A percentile compares a stretch with the other conserved stretches of the same genome.
Evolutionary conservation across 2,329 filamentous ascomycete genomes (phyloP).

Genomic region (Phaeosphaeria sp.): DNA sequence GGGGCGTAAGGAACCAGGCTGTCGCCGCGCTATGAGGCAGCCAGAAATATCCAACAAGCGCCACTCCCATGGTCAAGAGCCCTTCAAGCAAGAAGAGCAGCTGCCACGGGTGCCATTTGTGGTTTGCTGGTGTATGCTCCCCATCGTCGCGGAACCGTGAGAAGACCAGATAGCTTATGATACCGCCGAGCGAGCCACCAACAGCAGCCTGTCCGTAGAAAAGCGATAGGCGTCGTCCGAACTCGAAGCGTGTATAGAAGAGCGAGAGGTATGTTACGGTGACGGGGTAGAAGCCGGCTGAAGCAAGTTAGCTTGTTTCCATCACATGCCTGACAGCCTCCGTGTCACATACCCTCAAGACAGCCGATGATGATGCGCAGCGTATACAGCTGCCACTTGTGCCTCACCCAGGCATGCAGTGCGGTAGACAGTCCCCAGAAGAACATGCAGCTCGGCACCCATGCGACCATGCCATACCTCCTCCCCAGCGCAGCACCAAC

Average conservation of each 20-base stretch:
- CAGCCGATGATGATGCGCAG: conserved; percentile 56
- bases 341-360: conserved; percentile 50
- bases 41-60: conserved; percentile 58
- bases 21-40: conserved; percentile 57
- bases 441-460: conserved; percentile 65
- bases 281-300: conserved; percentile 66
- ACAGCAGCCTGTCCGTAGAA: conserved; percentile 66
- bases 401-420: conserved; percentile 55
- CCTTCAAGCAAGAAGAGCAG: conserved; percentile 60
- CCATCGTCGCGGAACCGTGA: conserved; percentile 45
- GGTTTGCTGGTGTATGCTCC: conserved; percentile 8
- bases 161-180: conserved; percentile 60
- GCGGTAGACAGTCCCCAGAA: conserved; percentile 60
- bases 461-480: conserved; percentile 62
- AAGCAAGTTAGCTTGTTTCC: conserved; percentile 22
- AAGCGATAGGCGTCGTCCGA: conserved; percentile 60
- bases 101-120: conserved; percentile 58
- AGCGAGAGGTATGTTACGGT: conserved; percentile 65
- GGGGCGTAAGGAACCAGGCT: conserved; percentile 59
- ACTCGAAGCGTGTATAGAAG: conserved; percentile 66
- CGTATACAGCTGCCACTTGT: conserved; percentile 56
- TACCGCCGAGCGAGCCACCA: conserved; percentile 63
- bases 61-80: conserved; percentile 54
- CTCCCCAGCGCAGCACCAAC: conserved; percentile 64
- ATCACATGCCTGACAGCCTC: not conserved